Percentiles rank a stretch among this genome's conserved stretches.
Evolutionary conservation across 2,329 filamentous ascomycete genomes (phyloP).

Genomic region (Cryphonectria nitschkei): DNA sequence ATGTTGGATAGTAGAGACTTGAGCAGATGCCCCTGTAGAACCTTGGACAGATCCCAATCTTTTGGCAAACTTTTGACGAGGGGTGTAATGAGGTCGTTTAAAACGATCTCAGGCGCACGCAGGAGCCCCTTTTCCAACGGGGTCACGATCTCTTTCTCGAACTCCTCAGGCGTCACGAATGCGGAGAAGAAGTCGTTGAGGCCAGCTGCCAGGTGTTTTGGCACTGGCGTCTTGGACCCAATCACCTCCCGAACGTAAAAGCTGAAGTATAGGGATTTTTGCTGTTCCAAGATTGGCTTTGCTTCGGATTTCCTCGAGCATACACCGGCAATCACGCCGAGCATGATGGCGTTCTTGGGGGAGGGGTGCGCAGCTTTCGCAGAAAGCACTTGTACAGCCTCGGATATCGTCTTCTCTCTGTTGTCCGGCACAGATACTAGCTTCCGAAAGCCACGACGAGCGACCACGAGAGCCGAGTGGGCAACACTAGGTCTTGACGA

Average conservation of each 20-base stretch:
- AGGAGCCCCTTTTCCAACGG: slow-evolving; percentile 87
- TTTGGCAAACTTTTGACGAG: slow-evolving; percentile 72
- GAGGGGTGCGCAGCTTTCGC: slow-evolving; percentile 67
- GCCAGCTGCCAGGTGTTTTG: slow-evolving; percentile 71
- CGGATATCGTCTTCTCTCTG: slow-evolving; percentile 63
- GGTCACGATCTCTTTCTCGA: slow-evolving; percentile 76
- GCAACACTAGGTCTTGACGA: slow-evolving; percentile 66
- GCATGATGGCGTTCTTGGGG: slow-evolving; percentile 73
- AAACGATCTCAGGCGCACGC: slow-evolving; percentile 85
- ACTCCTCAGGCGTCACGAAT: slow-evolving; percentile 74
- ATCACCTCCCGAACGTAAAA: slow-evolving; percentile 88
- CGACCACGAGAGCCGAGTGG: slow-evolving; percentile 75
- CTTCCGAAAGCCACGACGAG: slow-evolving; percentile 77
- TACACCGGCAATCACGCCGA: slow-evolving; percentile 88
- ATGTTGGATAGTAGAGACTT: slow-evolving; percentile 89
- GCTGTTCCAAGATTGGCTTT: slow-evolving; percentile 63
- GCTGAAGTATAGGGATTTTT: slow-evolving; percentile 74
- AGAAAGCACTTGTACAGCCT: slow-evolving; percentile 69
- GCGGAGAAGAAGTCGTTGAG: slow-evolving; percentile 80
- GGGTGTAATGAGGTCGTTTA: slow-evolving; percentile 76
- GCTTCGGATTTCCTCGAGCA: slow-evolving; percentile 71
- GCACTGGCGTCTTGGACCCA: slow-evolving; percentile 73
- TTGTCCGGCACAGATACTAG: slow-evolving; percentile 64
- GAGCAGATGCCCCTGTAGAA: slow-evolving; percentile 72
- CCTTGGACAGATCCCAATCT: slow-evolving; percentile 75